Evolutionary conservation across 371 early-diverging fungal genomes (phyloP).

Genomic region (Zychaea mexicana): DNA sequence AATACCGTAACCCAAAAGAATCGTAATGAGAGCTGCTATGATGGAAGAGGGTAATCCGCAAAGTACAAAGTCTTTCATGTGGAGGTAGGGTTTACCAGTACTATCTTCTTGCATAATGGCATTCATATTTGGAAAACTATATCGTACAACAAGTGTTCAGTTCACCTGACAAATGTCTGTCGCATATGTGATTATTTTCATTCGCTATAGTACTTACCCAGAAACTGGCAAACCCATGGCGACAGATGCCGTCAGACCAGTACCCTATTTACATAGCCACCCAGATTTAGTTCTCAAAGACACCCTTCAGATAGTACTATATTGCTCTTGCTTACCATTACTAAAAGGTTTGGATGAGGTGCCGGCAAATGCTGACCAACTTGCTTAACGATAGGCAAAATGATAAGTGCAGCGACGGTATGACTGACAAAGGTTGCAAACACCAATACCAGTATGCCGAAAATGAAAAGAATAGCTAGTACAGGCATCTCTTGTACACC

Average conservation of each 20-base stretch:
- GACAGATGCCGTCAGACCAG: constrained; percentile 72
- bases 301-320: neutral
- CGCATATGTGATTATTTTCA: too few species aligned
- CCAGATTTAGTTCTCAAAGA: too few species aligned
- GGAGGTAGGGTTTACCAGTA: constrained; percentile 84
- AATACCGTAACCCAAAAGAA: constrained; percentile 22
- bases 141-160: neutral
- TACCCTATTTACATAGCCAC: constrained; percentile 26
- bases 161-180: too few species aligned
- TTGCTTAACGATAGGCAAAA: constrained; percentile 75
- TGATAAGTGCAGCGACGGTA: constrained; percentile 86
- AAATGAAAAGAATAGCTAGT: constrained; percentile 65
- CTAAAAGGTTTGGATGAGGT: constrained; percentile 80
- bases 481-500: constrained; percentile 61
- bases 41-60: constrained; percentile 81
- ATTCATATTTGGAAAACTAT: constrained; percentile 94
- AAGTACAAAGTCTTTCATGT: constrained; percentile 80
- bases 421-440: constrained; percentile 92
- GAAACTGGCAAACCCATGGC: constrained; percentile 94
- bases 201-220: constrained; percentile 48
- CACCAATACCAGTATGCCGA: constrained; percentile 66
- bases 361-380: constrained; percentile 67
- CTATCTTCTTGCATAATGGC: constrained; percentile 92
- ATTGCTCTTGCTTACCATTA: constrained; percentile 61
- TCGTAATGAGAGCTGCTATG: constrained; percentile 46